Base-by-base conservation (phyloP, 2,329 filamentous ascomycete species). In the Aulographum hederae region DNA sequence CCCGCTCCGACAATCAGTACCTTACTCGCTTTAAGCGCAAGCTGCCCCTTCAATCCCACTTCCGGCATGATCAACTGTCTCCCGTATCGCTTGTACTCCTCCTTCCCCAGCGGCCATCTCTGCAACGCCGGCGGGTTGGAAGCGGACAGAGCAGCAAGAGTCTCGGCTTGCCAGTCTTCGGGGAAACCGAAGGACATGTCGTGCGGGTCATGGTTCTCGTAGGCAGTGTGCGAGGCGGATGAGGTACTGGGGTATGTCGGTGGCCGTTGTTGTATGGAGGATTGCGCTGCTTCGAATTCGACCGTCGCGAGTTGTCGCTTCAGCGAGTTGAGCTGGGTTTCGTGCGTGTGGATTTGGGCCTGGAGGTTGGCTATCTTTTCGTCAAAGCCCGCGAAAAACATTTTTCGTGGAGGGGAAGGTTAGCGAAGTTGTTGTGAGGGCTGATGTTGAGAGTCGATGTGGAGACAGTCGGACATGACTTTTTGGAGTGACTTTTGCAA, bases 1-100 rank as follows among this genome's bases (percentile, higher is more conserved):
- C 89, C 89, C 2, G 80, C 75, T 8, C 89, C 89, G 16, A 98
- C 67, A 29, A 98, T 63, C 5, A 95, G 64, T 4, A 94, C 73
- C 14, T 63, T 70, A 1, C 80, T 63, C 1, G 63, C 58, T 44
- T 72, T 77, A 12, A 95, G 60, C 19, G 68, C 64, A 5, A 86
- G 58, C 53, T 95, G 86, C 1, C 80, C 82, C 51, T 73, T 61
- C 1, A 92, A 59, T 0, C 85, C 84, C 37, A 94, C 63, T 35
- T 77, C 69, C 0, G 82, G 78, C 37, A 94, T 70, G 40, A 95
- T 85, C 59, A 95, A 74, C 55, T 94, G 86, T 25, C 86, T 66
- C 5, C 81, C 84, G 57, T 95, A 95, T 38, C 85, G 68, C 40
- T 71, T 70, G 50, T 93, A 93, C 43, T 94, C 84, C 4, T 77